Evolutionary conservation across 2,329 filamentous ascomycete species (phyloP).

Genomic region (Diaporthe sp.): DNA sequence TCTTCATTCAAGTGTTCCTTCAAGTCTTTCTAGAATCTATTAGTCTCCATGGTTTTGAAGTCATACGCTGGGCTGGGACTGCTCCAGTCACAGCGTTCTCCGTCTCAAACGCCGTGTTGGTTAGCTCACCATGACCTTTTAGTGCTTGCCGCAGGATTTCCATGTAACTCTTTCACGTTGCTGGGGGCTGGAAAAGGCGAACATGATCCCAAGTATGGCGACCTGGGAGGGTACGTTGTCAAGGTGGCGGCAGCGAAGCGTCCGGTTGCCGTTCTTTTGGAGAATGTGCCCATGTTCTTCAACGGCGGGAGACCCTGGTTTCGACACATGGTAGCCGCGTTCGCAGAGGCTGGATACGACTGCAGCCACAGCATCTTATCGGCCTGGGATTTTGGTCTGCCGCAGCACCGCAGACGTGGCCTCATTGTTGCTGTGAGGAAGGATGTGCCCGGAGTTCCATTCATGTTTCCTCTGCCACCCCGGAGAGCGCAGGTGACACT

Average conservation of each 20-base stretch:
- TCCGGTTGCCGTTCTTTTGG: neutral
- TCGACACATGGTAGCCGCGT: neutral
- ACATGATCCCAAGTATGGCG: neutral
- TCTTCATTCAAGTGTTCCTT: neutral
- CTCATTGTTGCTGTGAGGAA: neutral
- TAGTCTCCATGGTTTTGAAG: neutral
- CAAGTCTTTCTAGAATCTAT: neutral
- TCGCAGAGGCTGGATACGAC: neutral
- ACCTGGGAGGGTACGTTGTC: neutral
- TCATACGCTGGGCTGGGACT: too few relatives aligned
- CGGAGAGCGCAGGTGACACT: neutral
- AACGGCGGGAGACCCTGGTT: neutral
- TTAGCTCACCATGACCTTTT: neutral
- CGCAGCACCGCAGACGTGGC: neutral
- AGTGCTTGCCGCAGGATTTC: constrained; percentile 8
- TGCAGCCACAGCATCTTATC: neutral
- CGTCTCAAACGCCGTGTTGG: too few relatives aligned
- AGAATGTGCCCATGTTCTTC: neutral
- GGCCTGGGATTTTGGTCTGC: neutral
- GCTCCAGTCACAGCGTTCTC: neutral
- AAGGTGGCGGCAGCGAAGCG: neutral
- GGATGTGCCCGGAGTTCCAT: neutral
- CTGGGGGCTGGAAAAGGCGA: neutral
- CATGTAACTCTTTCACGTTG: neutral
- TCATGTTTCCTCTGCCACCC: neutral